Base-by-base conservation (phyloP, 306 rosid genomes). In the Vigna radiata region DNA sequence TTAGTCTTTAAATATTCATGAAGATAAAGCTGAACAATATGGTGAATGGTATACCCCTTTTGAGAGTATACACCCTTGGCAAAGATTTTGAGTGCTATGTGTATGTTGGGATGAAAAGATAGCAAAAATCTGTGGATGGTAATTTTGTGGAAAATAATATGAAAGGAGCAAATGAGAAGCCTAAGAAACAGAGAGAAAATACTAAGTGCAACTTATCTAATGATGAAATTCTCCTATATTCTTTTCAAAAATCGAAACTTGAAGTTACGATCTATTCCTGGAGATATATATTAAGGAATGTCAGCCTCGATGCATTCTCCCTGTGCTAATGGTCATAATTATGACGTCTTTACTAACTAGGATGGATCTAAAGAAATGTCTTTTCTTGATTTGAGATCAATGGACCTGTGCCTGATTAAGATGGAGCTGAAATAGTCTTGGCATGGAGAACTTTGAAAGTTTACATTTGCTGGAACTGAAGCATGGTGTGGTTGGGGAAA, bases 341-440 rank as follows among this genome's bases (percentile, higher is more conserved):
- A 7, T 63, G 23, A 33, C 12, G 25, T 62, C 23, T 33, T 61
- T 62, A 33, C 68, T 62, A 7, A 27, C 25, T 33, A 33, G 1
- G 23, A 16, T 61, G 21, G 18, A 3, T 36, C 16, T 63, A 1
- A 8, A 63, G 8, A 36, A 63, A 7, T 63, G 68, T 36, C n/a
- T 63, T 39, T 36, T 63, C 15, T 36, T 63, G 27, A 63, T n/a
- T 33, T 65, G 29, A 65, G 52, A 65, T 65, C 33, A 39, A 17
- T 41, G 52, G 41, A 65, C 70, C 31, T 37, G 31, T 10, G 10
- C 33, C 70, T 39, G 29, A 18, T 19, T 39, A 17, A 65, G 69
- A 63, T 17, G 4, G 33, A 41, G 10, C 69, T 37, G 49, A 65
- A 39, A 65, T 37, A 7, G 17, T 41, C 52, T 18, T 41, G 8